Conservation (phyloP, 2,329 filamentous ascomycete genomes). For the Phyllosticta citriasiana region DNA sequence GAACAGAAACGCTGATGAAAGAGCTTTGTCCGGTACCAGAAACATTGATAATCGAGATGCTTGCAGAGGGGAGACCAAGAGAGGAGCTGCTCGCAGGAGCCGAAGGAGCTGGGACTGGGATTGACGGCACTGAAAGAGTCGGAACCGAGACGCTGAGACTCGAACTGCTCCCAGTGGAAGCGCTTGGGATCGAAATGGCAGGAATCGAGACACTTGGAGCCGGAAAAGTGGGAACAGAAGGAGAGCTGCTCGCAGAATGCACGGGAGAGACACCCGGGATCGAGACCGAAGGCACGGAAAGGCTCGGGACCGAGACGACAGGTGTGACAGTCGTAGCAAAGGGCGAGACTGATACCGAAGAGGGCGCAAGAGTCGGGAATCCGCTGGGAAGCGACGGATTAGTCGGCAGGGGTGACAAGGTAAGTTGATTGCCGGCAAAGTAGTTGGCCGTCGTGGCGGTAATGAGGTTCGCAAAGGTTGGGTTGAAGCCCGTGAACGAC, state of each 20-base stretch:
- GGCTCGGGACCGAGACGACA: not conserved
- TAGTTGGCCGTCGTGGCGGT: not conserved
- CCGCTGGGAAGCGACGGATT: not conserved
- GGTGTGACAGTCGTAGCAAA: not conserved
- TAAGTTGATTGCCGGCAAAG: conserved; percentile 2
- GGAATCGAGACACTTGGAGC: not conserved
- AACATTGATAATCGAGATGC: not conserved
- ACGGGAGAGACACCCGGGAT: not conserved
- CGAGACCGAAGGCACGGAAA: not conserved
- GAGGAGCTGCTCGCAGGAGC: not conserved
- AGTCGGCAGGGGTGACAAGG: not conserved
- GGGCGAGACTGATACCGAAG: not conserved
- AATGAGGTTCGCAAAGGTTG: not conserved
- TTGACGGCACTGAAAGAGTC: not conserved
- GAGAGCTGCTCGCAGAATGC: not conserved
- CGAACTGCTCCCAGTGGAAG: not conserved
- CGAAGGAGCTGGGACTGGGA: not conserved
- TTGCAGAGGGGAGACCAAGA: not conserved
- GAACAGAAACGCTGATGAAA: not conserved
- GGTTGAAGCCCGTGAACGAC: not conserved
- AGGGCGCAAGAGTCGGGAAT: not conserved
- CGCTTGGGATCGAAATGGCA: not conserved
- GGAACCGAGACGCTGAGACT: no score
- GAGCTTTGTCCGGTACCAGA: not conserved
- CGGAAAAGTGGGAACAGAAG: not conserved